phyloP scores from a whole-genome alignment of 306 rosid species.

The Fragaria vesca region DNA sequence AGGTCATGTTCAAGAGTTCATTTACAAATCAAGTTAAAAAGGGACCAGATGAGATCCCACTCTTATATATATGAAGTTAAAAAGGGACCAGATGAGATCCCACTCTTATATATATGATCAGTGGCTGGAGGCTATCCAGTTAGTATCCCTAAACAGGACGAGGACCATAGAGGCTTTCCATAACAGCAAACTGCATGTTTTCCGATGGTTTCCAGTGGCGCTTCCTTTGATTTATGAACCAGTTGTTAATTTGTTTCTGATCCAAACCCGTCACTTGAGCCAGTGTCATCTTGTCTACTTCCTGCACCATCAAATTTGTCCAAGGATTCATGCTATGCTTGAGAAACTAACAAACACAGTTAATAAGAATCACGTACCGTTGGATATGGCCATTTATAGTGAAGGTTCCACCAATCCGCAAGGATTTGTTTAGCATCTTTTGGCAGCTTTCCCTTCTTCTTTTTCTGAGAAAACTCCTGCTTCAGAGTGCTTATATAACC shows the following conservation, averaged over 20 bases:
- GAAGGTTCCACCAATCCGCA: slow-evolving; percentile 74
- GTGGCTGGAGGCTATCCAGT: not conserved
- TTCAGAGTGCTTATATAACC: slow-evolving; percentile 62
- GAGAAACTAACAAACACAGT: not conserved
- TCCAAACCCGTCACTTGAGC: slow-evolving; percentile 67
- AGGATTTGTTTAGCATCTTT: slow-evolving; percentile 63
- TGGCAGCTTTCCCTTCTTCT: slow-evolving; percentile 70
- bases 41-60: not conserved
- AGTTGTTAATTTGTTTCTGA: slow-evolving; percentile 71
- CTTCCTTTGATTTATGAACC: slow-evolving; percentile 91
- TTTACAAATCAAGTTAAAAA: not conserved
- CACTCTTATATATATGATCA: not conserved
- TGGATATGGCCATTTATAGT: slow-evolving; percentile 85
- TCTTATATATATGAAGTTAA: not conserved
- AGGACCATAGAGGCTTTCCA: slow-evolving; percentile 49
- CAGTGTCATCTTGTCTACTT: slow-evolving; percentile 58
- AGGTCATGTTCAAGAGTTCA: not conserved
- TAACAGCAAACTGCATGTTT: slow-evolving; percentile 50
- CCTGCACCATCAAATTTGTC: slow-evolving; percentile 30
- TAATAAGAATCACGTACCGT: slow-evolving; percentile 43
- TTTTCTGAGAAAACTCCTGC: slow-evolving; percentile 58
- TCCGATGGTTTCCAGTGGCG: slow-evolving; percentile 80
- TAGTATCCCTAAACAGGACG: not conserved
- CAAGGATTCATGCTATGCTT: not conserved
- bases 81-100: not conserved